Conservation (phyloP, 2,329 filamentous ascomycete species). For the Nemania diffusa region DNA sequence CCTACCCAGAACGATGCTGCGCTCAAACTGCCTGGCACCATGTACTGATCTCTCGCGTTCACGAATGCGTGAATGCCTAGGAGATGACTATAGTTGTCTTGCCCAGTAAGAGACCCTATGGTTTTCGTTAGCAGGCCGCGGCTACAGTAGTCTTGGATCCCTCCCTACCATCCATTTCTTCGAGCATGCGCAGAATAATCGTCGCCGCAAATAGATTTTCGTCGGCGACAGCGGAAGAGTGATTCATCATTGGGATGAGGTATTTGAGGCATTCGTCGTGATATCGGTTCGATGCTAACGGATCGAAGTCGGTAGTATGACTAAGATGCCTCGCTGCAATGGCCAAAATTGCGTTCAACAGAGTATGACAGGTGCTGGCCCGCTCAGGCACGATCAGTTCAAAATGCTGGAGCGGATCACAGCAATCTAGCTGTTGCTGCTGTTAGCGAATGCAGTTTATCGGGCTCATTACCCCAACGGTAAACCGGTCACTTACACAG, state of each 20-base stretch:
- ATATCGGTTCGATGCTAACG: conserved; percentile 62
- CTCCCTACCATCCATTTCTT: conserved; percentile 55
- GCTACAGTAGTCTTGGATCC: conserved; percentile 13
- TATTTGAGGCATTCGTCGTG: conserved; percentile 63
- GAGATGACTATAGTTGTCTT: conserved; percentile 59
- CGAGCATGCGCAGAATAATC: conserved; percentile 63
- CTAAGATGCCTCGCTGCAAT: conserved; percentile 65
- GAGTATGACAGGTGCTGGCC: conserved; percentile 60
- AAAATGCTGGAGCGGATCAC: conserved; percentile 58
- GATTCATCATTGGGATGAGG: conserved; percentile 59
- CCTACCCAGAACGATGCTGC: conserved; percentile 68
- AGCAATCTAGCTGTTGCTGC: conserved; percentile 46
- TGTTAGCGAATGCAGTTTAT: conserved; percentile 31
- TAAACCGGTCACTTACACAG: conserved; percentile 46
- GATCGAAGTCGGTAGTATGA: conserved; percentile 59
- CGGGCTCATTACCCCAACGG: not conserved
- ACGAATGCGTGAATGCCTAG: conserved; percentile 60
- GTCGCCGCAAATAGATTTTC: conserved; percentile 65
- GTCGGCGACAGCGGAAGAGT: conserved; percentile 54
- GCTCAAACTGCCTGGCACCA: conserved; percentile 56
- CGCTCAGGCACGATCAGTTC: conserved; percentile 63
- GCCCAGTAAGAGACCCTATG: conserved; percentile 54
- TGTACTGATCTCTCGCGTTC: conserved; percentile 53
- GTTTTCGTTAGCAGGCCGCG: conserved; percentile 38
- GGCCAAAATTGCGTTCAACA: conserved; percentile 68